Conservation (phyloP, 1,284 basidiomycete genomes). For the Ceratorhiza oryzae-sativae region DNA sequence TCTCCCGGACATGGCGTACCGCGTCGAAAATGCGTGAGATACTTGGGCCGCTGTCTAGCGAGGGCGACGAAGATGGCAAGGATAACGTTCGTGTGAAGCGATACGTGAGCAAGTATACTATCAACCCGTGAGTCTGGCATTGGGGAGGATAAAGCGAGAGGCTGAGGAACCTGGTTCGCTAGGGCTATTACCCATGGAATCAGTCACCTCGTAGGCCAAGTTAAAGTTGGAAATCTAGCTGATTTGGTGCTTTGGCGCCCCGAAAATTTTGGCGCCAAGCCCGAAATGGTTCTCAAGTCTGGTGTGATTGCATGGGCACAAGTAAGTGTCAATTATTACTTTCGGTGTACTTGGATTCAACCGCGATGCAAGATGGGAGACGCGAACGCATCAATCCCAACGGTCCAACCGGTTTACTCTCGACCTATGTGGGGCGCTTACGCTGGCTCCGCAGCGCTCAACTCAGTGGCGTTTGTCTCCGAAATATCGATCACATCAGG, state of each 20-base stretch:
- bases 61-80: slow-evolving; percentile 68
- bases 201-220: slow-evolving; percentile 84
- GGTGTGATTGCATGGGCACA: slow-evolving; percentile 92
- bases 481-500: slow-evolving; percentile 70
- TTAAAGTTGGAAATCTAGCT: slow-evolving; percentile 84
- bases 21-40: slow-evolving; percentile 92
- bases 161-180: slow-evolving; percentile 1
- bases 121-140: slow-evolving; percentile 83
- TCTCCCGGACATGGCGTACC: slow-evolving; percentile 94
- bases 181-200: slow-evolving; percentile 96
- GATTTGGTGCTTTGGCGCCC: slow-evolving; percentile 97
- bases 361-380: slow-evolving; percentile 78
- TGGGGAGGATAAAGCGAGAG: background rate
- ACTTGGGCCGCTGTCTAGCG: slow-evolving; percentile 69
- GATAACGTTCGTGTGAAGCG: slow-evolving; percentile 98
- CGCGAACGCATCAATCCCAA: slow-evolving; percentile 92
- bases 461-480: slow-evolving; percentile 89
- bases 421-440: slow-evolving; percentile 91
- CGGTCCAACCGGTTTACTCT: slow-evolving; percentile 86
- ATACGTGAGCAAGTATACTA: slow-evolving; percentile 95
- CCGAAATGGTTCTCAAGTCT: slow-evolving; percentile 93
- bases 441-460: slow-evolving; percentile 75
- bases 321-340: slow-evolving; percentile 52
- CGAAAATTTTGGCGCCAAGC: slow-evolving; percentile 89
- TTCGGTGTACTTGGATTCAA: background rate